Percentiles rank a stretch among this genome's conserved stretches.
Evolutionary conservation across 768 basidiomycete species (phyloP).

Genomic region (Epithele typhae): DNA sequence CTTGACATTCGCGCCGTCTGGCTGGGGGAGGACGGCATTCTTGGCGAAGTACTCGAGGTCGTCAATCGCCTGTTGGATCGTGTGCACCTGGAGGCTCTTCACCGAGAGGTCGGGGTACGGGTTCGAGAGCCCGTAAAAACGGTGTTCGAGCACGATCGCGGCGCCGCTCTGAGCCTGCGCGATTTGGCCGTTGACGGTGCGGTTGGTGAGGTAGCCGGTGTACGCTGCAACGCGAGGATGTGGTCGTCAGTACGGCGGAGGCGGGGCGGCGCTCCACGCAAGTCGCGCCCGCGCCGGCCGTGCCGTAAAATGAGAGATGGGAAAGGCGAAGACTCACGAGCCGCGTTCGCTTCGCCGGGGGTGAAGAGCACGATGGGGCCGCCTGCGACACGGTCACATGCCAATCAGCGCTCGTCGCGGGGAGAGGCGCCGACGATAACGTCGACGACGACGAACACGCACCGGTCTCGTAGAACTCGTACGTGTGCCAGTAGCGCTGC

Average conservation of each 20-base stretch:
- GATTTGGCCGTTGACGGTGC: constrained; percentile 57
- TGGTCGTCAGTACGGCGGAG: not conserved
- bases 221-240: constrained; percentile 16
- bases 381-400: too few species aligned
- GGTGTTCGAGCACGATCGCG: constrained; percentile 63
- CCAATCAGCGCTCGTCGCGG: too few species aligned
- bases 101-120: constrained; percentile 57
- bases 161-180: constrained; percentile 64
- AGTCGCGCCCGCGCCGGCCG: too few species aligned
- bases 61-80: constrained; percentile 71
- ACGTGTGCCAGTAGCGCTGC: constrained; percentile 71
- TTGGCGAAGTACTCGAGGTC: constrained; percentile 68
- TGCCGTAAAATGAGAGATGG: too few species aligned
- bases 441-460: not conserved
- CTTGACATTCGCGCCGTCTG: constrained; percentile 55
- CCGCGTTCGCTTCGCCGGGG: constrained; percentile 61
- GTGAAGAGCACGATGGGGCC: constrained; percentile 64
- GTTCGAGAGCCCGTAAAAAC: constrained; percentile 76
- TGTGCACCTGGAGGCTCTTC: constrained; percentile 54
- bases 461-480: constrained; percentile 55
- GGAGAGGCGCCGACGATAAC: too few species aligned
- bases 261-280: not conserved
- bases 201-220: constrained; percentile 57
- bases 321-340: constrained; percentile 22
- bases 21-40: constrained; percentile 64